A percentile compares a stretch with the other conserved stretches of the same genome.
These are phyloP conservation scores for Coemansia sp. DNA, from an alignment of 192 early-diverging fungal genomes.

Conservation along the genomic window DNA sequence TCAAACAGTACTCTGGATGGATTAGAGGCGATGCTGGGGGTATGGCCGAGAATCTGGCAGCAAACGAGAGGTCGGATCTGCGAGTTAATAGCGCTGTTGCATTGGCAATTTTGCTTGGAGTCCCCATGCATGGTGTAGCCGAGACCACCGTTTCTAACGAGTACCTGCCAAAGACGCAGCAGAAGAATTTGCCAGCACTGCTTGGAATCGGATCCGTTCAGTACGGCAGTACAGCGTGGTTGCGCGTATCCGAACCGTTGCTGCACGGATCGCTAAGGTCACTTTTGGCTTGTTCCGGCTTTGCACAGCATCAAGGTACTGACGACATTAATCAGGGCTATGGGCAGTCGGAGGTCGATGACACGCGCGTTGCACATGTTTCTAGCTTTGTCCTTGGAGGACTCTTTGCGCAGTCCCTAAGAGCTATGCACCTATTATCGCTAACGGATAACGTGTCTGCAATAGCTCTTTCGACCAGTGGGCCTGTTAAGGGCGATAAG, in stretches of 20 bases:
- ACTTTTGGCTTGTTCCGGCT: constrained; percentile 31
- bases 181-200: constrained; percentile 20
- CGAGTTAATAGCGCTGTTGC: constrained; percentile 24
- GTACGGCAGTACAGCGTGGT: constrained; percentile 39
- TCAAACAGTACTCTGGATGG: constrained; percentile 18
- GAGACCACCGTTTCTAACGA: constrained; percentile 36
- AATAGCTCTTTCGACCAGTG: neutral
- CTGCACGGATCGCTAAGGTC: constrained; percentile 18
- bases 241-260: constrained; percentile 20
- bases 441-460: constrained; percentile 1
- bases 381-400: constrained; percentile 26
- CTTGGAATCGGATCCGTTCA: constrained; percentile 36
- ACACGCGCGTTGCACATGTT: constrained; percentile 30
- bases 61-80: constrained; percentile 23
- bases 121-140: constrained; percentile 45
- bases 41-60: constrained; percentile 8
- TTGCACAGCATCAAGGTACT: constrained; percentile 6
- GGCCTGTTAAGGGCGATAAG: neutral
- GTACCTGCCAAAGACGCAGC: constrained; percentile 32
- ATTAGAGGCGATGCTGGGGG: constrained; percentile 9
- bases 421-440: constrained; percentile 13
- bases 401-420: constrained; percentile 27
- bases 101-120: constrained; percentile 35
- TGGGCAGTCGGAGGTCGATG: constrained; percentile 14
- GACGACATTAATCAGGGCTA: neutral